Evolutionary conservation across 352 stramenopile species (phyloP).

Genomic region (Globisporangium apiculatum): DNA sequence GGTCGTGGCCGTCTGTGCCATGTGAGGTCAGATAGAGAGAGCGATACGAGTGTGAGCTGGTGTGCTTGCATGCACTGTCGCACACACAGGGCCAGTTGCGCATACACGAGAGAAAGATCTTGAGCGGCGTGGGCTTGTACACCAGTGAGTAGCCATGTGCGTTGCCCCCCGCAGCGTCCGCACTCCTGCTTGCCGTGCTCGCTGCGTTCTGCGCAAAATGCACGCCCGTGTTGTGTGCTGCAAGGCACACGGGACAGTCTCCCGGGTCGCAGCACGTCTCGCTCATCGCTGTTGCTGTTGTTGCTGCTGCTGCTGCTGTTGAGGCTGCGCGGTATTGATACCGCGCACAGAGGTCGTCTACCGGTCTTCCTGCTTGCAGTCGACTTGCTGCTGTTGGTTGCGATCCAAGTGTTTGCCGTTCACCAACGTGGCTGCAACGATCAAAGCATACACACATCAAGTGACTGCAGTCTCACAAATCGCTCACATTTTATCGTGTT

Average conservation of each 20-base stretch:
- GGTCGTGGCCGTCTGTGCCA: constrained; percentile 56
- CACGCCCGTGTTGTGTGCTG: constrained; percentile 1
- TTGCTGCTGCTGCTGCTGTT: no score
- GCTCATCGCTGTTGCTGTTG: neutral
- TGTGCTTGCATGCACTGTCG: neutral
- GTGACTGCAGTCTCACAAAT: no score
- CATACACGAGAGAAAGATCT: constrained; percentile 74
- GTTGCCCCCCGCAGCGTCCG: neutral
- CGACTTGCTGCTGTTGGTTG: no score
- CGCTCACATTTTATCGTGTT: no score
- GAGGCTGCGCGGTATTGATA: no score
- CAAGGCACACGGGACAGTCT: constrained; percentile 14
- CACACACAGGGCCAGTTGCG: neutral
- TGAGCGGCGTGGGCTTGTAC: constrained; percentile 46
- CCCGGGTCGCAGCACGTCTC: neutral
- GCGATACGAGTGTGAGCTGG: neutral
- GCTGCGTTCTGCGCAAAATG: constrained; percentile 6
- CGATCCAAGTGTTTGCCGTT: no score
- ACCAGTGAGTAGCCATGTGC: constrained; percentile 13
- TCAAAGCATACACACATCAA: no score
- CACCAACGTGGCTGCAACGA: no score
- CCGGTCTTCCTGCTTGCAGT: no score
- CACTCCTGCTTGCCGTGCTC: neutral
- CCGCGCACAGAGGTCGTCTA: neutral
- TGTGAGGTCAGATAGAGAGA: neutral